Conservation (phyloP, 2,329 filamentous ascomycete genomes). For the Colletotrichum nymphaeae region DNA sequence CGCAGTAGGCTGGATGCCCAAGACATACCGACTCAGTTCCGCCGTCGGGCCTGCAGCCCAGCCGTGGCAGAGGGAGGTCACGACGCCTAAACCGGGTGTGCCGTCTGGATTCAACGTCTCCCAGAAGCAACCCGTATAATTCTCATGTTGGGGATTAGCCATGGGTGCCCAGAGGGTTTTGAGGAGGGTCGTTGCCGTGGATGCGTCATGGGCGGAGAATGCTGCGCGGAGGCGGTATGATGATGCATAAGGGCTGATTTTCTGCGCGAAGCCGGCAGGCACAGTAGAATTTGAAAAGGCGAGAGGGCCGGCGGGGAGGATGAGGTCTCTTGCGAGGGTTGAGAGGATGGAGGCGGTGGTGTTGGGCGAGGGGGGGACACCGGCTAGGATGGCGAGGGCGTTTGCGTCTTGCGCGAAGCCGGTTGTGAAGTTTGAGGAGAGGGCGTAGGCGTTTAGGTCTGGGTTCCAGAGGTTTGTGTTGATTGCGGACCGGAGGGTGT, state of each 20-base stretch:
- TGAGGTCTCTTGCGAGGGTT: slow-evolving; percentile 30
- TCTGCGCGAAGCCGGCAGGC: slow-evolving; percentile 33
- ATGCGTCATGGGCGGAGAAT: slow-evolving; percentile 32
- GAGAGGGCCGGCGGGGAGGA: slow-evolving; percentile 35
- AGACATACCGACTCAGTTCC: slow-evolving; percentile 44
- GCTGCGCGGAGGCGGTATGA: slow-evolving; percentile 46
- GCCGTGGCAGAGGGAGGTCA: slow-evolving; percentile 47
- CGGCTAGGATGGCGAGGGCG: slow-evolving; percentile 45
- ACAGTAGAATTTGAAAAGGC: slow-evolving; percentile 37
- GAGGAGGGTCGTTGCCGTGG: slow-evolving; percentile 34
- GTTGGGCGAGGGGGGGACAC: slow-evolving; percentile 30
- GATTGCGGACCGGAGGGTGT: slow-evolving; percentile 40
- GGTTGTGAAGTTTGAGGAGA: slow-evolving; percentile 37
- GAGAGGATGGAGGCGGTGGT: slow-evolving; percentile 28
- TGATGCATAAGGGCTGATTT: slow-evolving; percentile 44
- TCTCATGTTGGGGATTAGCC: slow-evolving; percentile 38
- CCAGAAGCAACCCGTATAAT: slow-evolving; percentile 46
- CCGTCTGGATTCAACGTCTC: slow-evolving; percentile 42
- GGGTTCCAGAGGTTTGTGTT: slow-evolving; percentile 41
- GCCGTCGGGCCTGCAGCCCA: slow-evolving; percentile 48
- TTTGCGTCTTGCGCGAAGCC: slow-evolving; percentile 46
- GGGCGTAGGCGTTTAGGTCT: slow-evolving; percentile 39
- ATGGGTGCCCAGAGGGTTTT: slow-evolving; percentile 42
- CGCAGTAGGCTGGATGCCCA: slow-evolving; percentile 39
- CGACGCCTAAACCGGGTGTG: slow-evolving; percentile 39